Evolutionary conservation across 495 filamentous ascomycete genomes (phyloP).

Genomic region (Penicillium paradoxum): DNA sequence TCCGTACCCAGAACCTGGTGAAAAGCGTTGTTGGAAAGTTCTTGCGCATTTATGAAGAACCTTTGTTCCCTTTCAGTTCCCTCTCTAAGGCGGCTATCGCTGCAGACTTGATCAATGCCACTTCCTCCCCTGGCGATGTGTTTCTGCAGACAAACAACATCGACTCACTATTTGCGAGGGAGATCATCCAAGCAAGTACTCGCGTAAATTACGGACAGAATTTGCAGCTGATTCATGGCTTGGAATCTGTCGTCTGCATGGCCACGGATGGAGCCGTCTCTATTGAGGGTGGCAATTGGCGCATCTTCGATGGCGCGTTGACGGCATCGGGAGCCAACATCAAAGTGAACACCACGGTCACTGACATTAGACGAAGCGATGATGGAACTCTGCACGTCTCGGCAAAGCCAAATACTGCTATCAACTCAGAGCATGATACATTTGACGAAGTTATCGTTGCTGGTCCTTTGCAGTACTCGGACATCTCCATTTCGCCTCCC

Average conservation of each 20-base stretch:
- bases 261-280: conserved; percentile 77
- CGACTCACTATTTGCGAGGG: conserved; percentile 60
- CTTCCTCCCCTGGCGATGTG: conserved; percentile 64
- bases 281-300: conserved; percentile 88
- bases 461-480: conserved; percentile 68
- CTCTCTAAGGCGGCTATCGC: conserved; percentile 61
- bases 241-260: conserved; percentile 93
- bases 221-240: conserved; percentile 72
- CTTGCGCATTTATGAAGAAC: conserved; percentile 72
- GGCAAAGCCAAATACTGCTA: conserved; percentile 28
- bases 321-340: conserved; percentile 55
- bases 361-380: conserved; percentile 46
- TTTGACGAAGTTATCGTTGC: conserved; percentile 83
- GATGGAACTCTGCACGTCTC: conserved; percentile 49
- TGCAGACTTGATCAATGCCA: conserved; percentile 59
- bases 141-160: conserved; percentile 67
- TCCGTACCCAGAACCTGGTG: conserved; percentile 68
- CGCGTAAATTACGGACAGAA: conserved; percentile 96
- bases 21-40: conserved; percentile 68
- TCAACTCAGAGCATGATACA: conserved; percentile 26
- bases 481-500: conserved; percentile 52
- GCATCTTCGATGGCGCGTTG: conserved; percentile 82
- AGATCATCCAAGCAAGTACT: conserved; percentile 89
- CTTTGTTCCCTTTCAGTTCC: conserved; percentile 77
- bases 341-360: conserved; percentile 66